Conservation (phyloP, 768 basidiomycete genomes). For the Chlorophyllum brunneum region DNA sequence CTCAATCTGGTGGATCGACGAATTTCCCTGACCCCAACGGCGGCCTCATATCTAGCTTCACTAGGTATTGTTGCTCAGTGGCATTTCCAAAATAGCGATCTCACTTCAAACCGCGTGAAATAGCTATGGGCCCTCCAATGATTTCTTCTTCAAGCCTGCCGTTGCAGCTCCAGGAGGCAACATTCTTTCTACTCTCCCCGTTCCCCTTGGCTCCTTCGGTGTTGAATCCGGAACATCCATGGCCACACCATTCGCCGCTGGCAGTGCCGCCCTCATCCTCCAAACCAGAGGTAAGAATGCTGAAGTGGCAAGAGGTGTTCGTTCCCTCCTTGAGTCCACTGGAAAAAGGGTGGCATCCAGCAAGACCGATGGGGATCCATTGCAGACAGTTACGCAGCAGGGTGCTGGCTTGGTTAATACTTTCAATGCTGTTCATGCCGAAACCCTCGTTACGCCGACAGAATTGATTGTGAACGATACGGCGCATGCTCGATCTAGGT, state of each 20-base stretch:
- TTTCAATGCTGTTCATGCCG: conserved; percentile 47
- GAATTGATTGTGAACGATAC: conserved; percentile 61
- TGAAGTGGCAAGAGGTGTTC: conserved; percentile 23
- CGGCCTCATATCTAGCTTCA: conserved; percentile 53
- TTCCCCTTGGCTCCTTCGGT: conserved; percentile 34
- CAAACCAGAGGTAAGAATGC: conserved; percentile 32
- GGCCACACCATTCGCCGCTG: conserved; percentile 44
- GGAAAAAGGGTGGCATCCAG: conserved; percentile 35
- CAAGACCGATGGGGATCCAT: conserved; percentile 39
- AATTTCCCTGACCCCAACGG: conserved; percentile 47
- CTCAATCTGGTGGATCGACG: conserved; percentile 37
- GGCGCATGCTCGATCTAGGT: conserved; percentile 40
- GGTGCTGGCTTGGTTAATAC: conserved; percentile 53
- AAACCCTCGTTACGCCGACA: conserved; percentile 44
- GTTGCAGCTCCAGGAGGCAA: conserved; percentile 51
- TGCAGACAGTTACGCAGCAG: conserved; percentile 47
- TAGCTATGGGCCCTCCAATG: conserved; percentile 57
- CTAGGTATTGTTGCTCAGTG: too few species aligned
- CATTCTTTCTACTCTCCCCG: conserved; percentile 43
- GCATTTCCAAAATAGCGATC: neutral
- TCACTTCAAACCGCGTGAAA: neutral
- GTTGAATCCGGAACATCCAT: conserved; percentile 43
- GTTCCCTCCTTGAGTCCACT: conserved; percentile 41
- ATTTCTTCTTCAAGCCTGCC: conserved; percentile 54
- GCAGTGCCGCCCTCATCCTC: conserved; percentile 40